Evolutionary conservation across 2,329 filamentous ascomycete species (phyloP).

Genomic region (Fusarium nodosum): DNA sequence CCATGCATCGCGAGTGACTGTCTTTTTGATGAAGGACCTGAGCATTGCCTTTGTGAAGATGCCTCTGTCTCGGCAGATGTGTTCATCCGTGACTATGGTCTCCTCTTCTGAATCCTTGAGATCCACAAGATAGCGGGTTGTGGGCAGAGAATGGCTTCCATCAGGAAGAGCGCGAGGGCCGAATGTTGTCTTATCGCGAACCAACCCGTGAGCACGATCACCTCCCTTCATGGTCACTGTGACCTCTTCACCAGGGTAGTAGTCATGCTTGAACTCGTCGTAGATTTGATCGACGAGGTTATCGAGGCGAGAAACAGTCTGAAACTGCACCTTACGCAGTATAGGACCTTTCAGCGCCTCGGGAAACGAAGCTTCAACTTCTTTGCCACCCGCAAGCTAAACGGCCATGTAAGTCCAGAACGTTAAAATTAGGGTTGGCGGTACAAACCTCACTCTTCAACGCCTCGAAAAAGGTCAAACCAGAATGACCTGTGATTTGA

Average conservation of each 20-base stretch:
- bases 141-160: conserved; percentile 77
- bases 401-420: conserved; percentile 30
- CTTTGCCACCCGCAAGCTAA: conserved; percentile 82
- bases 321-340: conserved; percentile 90
- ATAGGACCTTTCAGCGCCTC: conserved; percentile 92
- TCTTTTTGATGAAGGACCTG: conserved; percentile 94
- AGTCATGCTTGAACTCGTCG: conserved; percentile 88
- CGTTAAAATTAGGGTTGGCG: background rate
- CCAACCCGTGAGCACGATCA: conserved; percentile 78
- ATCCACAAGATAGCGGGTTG: conserved; percentile 84
- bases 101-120: conserved; percentile 79
- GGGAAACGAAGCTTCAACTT: conserved; percentile 92
- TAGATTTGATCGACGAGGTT: conserved; percentile 78
- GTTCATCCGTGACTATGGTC: conserved; percentile 81
- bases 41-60: conserved; percentile 95
- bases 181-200: conserved; percentile 88
- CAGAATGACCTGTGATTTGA: conserved; percentile 93
- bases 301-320: conserved; percentile 89
- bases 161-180: conserved; percentile 71
- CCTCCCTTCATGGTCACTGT: conserved; percentile 78
- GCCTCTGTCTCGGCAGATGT: conserved; percentile 89
- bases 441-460: conserved; percentile 86
- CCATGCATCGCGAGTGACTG: conserved; percentile 92
- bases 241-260: conserved; percentile 89
- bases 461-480: conserved; percentile 92